phyloP scores from a whole-genome alignment of 2,329 filamentous ascomycete species.

The Graphilbum fragrans region DNA sequence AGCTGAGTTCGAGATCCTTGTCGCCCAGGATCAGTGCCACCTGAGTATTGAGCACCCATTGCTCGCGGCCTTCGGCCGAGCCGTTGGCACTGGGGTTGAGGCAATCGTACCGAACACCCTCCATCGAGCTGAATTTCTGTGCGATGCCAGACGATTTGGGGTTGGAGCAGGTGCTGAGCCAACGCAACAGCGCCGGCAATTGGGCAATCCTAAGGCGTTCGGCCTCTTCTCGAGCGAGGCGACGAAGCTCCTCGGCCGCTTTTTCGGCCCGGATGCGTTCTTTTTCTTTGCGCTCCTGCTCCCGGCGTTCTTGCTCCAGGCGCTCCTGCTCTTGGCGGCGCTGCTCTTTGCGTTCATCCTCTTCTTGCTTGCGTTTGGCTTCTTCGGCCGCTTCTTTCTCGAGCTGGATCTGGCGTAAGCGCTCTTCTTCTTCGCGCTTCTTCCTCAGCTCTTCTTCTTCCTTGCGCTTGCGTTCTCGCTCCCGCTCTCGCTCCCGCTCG shows the following conservation, averaged over 20 bases:
- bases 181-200: slow-evolving; percentile 47
- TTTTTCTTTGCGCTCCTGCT: slow-evolving; percentile 32
- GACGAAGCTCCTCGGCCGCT: slow-evolving; percentile 31
- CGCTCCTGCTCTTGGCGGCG: slow-evolving; percentile 18
- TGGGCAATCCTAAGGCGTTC: slow-evolving; percentile 42
- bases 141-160: slow-evolving; percentile 38
- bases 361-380: slow-evolving; percentile 36
- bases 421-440: slow-evolving; percentile 33
- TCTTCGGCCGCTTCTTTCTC: slow-evolving; percentile 36
- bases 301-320: slow-evolving; percentile 39
- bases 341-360: slow-evolving; percentile 30
- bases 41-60: slow-evolving; percentile 54
- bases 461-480: slow-evolving; percentile 17
- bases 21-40: slow-evolving; percentile 52
- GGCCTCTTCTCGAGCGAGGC: slow-evolving; percentile 38
- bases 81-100: slow-evolving; percentile 41
- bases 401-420: slow-evolving; percentile 28
- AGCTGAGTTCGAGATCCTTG: slow-evolving; percentile 47
- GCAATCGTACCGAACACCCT: slow-evolving; percentile 53
- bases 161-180: slow-evolving; percentile 42
- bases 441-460: slow-evolving; percentile 19
- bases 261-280: slow-evolving; percentile 20
- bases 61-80: slow-evolving; percentile 45
- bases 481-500: slow-evolving; percentile 15
- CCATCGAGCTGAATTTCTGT: slow-evolving; percentile 41